A percentile compares a stretch with the other conserved stretches of the same genome.
Evolutionary conservation across 2,329 filamentous ascomycete genomes (phyloP).

Genomic region (Ophiostoma ulmi): DNA sequence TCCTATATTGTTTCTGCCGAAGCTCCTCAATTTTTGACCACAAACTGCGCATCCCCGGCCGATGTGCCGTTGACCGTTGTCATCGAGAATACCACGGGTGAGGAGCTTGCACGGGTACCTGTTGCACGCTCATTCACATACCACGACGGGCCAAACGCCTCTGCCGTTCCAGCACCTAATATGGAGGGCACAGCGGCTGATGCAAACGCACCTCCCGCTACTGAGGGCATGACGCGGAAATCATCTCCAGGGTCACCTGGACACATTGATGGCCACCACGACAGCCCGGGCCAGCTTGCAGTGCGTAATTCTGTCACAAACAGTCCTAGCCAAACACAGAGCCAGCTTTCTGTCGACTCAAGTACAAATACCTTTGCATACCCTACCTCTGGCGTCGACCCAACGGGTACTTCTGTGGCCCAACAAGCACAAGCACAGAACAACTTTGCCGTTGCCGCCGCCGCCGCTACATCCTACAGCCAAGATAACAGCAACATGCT

Average conservation of each 20-base stretch:
- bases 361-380: constrained; percentile 54
- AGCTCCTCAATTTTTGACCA: constrained; percentile 57
- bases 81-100: constrained; percentile 48
- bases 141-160: constrained; percentile 31
- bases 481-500: constrained; percentile 49
- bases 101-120: constrained; percentile 49
- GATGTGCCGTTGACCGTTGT: constrained; percentile 53
- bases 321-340: constrained; percentile 32
- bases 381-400: constrained; percentile 46
- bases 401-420: constrained; percentile 37
- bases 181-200: constrained; percentile 19
- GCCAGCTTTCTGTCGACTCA: constrained; percentile 36
- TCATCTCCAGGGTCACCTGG: constrained; percentile 40
- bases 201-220: constrained; percentile 32
- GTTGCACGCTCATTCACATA: constrained; percentile 45
- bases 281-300: constrained; percentile 40
- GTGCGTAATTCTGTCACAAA: constrained; percentile 33
- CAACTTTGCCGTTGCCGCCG: constrained; percentile 30
- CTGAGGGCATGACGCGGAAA: constrained; percentile 41
- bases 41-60: constrained; percentile 42
- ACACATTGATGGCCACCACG: constrained; percentile 37
- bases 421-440: constrained; percentile 38
- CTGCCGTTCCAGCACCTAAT: constrained; percentile 31
- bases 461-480: constrained; percentile 34
- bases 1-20: constrained; percentile 65